phyloP scores from a whole-genome alignment of 345 rosid genomes.

The Reutealis trisperma region DNA sequence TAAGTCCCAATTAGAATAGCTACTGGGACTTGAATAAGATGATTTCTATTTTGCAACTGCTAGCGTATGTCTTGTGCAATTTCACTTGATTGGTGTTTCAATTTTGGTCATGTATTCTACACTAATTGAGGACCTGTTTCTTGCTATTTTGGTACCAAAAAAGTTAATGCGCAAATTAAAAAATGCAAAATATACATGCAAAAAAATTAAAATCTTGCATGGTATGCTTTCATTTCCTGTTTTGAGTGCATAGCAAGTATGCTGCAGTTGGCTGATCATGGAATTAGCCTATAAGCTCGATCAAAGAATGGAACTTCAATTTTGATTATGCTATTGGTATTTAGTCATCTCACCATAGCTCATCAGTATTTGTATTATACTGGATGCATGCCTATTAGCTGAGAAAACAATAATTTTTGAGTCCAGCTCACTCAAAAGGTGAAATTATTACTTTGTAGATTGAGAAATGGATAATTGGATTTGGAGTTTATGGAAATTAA shows the following conservation, averaged over 20 bases:
- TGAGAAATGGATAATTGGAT: neutral
- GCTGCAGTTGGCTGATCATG: neutral
- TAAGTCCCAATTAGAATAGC: too few species aligned
- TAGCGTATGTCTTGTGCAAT: neutral
- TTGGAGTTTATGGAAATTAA: neutral
- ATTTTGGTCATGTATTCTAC: neutral
- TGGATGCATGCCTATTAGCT: neutral
- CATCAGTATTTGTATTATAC: neutral
- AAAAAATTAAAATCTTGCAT: neutral
- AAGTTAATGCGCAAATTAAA: neutral
- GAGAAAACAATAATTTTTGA: neutral
- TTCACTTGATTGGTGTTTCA: too few species aligned
- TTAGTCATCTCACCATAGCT: too few species aligned
- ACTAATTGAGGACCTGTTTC: neutral
- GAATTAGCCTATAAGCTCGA: neutral
- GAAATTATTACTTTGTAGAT: conserved; percentile 1
- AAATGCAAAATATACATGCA: neutral
- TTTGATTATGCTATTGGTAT: neutral
- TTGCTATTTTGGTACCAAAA: neutral
- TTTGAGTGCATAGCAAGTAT: neutral
- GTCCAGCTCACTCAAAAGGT: neutral
- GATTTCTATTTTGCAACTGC: neutral
- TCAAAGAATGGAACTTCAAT: neutral
- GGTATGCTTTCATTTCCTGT: neutral
- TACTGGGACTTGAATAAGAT: neutral